Base-by-base conservation (phyloP, 345 rosid genomes). In the Bruguiera sexangula region DNA sequence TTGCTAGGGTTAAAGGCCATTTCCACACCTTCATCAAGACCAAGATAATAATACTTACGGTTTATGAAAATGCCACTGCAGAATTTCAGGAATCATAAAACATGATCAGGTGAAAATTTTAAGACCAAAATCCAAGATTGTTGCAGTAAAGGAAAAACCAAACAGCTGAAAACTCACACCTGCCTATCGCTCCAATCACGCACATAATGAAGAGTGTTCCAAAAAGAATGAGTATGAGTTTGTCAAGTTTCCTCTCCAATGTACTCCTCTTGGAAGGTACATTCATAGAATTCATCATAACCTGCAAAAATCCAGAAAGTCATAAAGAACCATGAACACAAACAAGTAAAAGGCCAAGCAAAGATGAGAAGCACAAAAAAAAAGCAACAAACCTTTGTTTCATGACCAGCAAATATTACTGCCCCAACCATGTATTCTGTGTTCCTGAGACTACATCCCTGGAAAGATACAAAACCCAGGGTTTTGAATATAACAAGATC, bases 391-490 rank as follows among this genome's bases (percentile, higher is more conserved):
- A 96, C 99, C 99, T 96, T 96, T 66, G 99, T 89, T 86, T 92
- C 98, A 48, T 85, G 98, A 75, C 99, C 99, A 19, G 98, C 84
- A 85, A 96, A 96, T 65, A 96, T 84, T 70, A 92, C 96, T 60
- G 88, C 85, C 68, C 89, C 98, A 78, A 90, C 96, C 69, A 96
- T 85, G 85, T 80, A 87, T 77, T 82, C 92, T 0, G 99, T 92
- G 84, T 96, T 96, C 83, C 97, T 89, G 70, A 96, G 98, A 87
- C 98, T 90, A 87, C 99, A 96, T 63, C 99, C 98, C 99, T 92
- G 90, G 71, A 72, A 65, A 65, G 46, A 31, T 67, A 69, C 34
- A 26, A 72, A 22, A 30, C 21, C 27, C 57, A 19, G 21, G 62
- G 36, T 46, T 63, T 20, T 8, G 10, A 51, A 20, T 39, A 51